A percentile compares a stretch with the other conserved stretches of the same genome.
Evolutionary conservation across 352 stramenopile species (phyloP).

Genomic region (Globisporangium okanoganense): DNA sequence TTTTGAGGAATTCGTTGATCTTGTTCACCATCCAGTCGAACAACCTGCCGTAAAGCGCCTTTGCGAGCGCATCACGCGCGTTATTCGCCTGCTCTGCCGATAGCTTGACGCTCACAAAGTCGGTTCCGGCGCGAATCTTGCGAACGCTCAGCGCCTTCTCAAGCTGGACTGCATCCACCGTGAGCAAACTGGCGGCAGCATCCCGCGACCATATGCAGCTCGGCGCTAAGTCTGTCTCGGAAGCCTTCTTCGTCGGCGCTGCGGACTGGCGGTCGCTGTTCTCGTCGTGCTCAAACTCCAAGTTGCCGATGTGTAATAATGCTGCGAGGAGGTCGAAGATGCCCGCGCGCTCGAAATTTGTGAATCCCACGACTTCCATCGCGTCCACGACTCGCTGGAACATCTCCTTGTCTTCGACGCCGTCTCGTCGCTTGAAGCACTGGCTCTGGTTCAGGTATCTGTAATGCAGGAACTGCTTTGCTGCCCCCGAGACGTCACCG

Average conservation of each 20-base stretch:
- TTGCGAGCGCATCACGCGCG: slow-evolving; percentile 75
- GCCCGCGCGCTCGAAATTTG: slow-evolving; percentile 56
- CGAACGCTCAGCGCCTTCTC: slow-evolving; percentile 72
- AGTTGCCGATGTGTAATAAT: slow-evolving; percentile 88
- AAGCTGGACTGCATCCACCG: slow-evolving; percentile 66
- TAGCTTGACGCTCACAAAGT: slow-evolving; percentile 85
- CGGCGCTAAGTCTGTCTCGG: slow-evolving; percentile 42
- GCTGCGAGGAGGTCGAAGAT: slow-evolving; percentile 83
- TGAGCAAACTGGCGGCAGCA: slow-evolving; percentile 63
- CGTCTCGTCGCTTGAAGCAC: slow-evolving; percentile 77
- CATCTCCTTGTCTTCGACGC: slow-evolving; percentile 70
- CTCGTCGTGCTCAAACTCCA: slow-evolving; percentile 82
- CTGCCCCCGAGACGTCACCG: slow-evolving; percentile 35
- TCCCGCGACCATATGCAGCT: slow-evolving; percentile 70
- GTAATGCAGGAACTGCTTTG: slow-evolving; percentile 65
- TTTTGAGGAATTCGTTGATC: slow-evolving; percentile 83
- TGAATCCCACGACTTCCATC: slow-evolving; percentile 85
- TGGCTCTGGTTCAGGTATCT: slow-evolving; percentile 86
- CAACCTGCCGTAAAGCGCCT: slow-evolving; percentile 84
- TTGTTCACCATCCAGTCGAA: slow-evolving; percentile 90
- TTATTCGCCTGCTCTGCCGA: slow-evolving; percentile 81
- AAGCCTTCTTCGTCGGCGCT: slow-evolving; percentile 19
- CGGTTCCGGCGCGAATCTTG: slow-evolving; percentile 73
- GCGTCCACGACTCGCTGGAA: slow-evolving; percentile 77
- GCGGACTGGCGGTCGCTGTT: slow-evolving; percentile 45